phyloP scores from a whole-genome alignment of 805 yeast species.

The Saccharomycopsis malanga region DNA sequence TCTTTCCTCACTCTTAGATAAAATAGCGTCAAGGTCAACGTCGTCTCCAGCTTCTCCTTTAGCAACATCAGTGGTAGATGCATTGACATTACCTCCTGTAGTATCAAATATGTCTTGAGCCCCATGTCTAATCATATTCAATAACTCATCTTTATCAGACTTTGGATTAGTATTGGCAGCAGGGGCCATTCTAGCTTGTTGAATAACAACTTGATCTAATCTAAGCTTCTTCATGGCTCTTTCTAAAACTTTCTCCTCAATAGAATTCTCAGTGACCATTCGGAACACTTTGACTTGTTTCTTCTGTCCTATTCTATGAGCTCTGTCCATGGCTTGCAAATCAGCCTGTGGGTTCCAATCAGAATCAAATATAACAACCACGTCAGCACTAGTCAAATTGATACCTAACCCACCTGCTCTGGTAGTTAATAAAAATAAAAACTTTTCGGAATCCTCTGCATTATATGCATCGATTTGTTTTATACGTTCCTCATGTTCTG shows the following conservation, averaged over 20 bases:
- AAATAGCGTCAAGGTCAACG: conserved; percentile 53
- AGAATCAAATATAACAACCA: conserved; percentile 68
- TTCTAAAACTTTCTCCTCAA: conserved; percentile 75
- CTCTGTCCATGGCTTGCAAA: conserved; percentile 85
- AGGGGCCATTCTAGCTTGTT: conserved; percentile 51
- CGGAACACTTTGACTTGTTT: conserved; percentile 77
- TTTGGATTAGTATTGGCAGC: conserved; percentile 33
- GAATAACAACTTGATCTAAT: conserved; percentile 75
- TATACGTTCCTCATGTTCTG: conserved; percentile 72
- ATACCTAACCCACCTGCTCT: conserved; percentile 91
- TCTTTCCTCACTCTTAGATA: conserved; percentile 54
- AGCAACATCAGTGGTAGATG: conserved; percentile 23
- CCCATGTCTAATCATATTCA: conserved; percentile 80
- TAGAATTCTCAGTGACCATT: conserved; percentile 73
- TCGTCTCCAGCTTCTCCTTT: conserved; percentile 32
- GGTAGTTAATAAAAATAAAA: conserved; percentile 70
- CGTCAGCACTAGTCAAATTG: conserved; percentile 73
- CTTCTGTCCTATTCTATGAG: conserved; percentile 82
- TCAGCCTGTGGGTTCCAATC: conserved; percentile 92
- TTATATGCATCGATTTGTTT: conserved; percentile 73
- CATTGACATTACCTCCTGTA: neutral
- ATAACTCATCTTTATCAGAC: conserved; percentile 60
- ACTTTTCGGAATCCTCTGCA: conserved; percentile 64
- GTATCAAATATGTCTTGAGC: conserved; percentile 54
- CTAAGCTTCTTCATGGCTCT: conserved; percentile 76